Evolutionary conservation across 169 alveolate genomes (phyloP).

Genomic region (Babesia microti): DNA sequence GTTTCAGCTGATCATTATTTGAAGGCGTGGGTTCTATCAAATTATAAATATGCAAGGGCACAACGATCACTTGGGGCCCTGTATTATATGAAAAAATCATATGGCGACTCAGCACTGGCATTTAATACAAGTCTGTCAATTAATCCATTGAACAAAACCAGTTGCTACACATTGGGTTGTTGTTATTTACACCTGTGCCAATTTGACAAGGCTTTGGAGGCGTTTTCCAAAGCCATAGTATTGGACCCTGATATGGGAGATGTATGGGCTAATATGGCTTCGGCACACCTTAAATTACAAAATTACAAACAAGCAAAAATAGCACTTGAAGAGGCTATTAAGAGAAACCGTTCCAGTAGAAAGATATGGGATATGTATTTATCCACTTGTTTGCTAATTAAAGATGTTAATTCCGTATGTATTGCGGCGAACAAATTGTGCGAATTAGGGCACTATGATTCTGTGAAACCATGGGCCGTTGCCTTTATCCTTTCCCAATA

Average conservation of each 20-base stretch:
- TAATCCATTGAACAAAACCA: slow-evolving; percentile 50
- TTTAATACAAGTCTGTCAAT: slow-evolving; percentile 47
- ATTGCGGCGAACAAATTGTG: slow-evolving; percentile 36
- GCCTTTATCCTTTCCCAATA: slow-evolving; percentile 34
- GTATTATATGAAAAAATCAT: slow-evolving; percentile 40
- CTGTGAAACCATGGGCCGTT: slow-evolving; percentile 17
- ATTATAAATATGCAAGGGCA: slow-evolving; percentile 53
- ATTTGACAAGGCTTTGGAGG: slow-evolving; percentile 42
- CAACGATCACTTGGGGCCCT: slow-evolving; percentile 55
- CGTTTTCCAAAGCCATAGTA: slow-evolving; percentile 51
- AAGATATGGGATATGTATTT: slow-evolving; percentile 61
- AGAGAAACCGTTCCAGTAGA: slow-evolving; percentile 50
- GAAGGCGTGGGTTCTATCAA: slow-evolving; percentile 56
- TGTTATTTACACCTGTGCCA: slow-evolving; percentile 41
- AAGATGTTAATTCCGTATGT: slow-evolving; percentile 52
- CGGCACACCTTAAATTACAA: slow-evolving; percentile 48
- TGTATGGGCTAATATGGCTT: slow-evolving; percentile 62
- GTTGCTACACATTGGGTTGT: slow-evolving; percentile 54
- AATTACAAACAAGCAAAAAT: slow-evolving; percentile 38
- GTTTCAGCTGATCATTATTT: slow-evolving; percentile 39
- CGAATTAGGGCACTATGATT: slow-evolving; percentile 16
- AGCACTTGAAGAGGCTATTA: slow-evolving; percentile 58
- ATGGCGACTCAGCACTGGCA: slow-evolving; percentile 29
- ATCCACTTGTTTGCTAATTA: too few species aligned
- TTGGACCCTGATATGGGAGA: slow-evolving; percentile 46